A percentile compares a stretch with the other conserved stretches of the same genome.
These are phyloP conservation scores for Diplogelasinospora grovesii DNA, from an alignment of 495 filamentous ascomycete species.

Conservation along the genomic window DNA sequence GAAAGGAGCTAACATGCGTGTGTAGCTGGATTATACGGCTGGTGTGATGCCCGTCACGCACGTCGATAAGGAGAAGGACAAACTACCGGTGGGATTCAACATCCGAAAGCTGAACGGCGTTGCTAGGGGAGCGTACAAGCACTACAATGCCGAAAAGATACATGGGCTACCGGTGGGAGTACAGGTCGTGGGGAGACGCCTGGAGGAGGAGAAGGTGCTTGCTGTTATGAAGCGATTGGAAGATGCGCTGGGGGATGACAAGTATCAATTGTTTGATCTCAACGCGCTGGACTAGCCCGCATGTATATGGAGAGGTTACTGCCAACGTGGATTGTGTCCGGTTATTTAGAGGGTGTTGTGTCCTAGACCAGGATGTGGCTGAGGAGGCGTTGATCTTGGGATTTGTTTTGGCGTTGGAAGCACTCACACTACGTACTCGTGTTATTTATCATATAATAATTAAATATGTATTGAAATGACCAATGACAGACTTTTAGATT, in stretches of 20 bases:
- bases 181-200: conserved; percentile 75
- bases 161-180: conserved; percentile 80
- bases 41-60: conserved; percentile 84
- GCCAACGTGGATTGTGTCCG: too few relatives aligned
- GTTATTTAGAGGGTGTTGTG: too few relatives aligned
- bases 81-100: conserved; percentile 50
- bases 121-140: conserved; percentile 75
- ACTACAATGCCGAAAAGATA: conserved; percentile 81
- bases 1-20: conserved; percentile 1
- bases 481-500: too few relatives aligned
- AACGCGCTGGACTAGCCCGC: conserved; percentile 18
- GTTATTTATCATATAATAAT: too few relatives aligned
- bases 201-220: conserved; percentile 91
- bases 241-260: conserved; percentile 58
- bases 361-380: too few relatives aligned
- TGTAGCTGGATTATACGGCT: conserved; percentile 72
- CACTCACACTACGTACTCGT: too few relatives aligned
- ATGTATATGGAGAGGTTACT: too few relatives aligned
- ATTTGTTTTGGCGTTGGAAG: too few relatives aligned
- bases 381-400: too few relatives aligned
- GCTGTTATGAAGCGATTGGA: conserved; percentile 77
- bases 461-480: too few relatives aligned
- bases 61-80: conserved; percentile 65
- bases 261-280: conserved; percentile 58
- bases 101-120: conserved; percentile 67